Conservation (phyloP, 306 rosid species). For the Abrus precatorius region DNA sequence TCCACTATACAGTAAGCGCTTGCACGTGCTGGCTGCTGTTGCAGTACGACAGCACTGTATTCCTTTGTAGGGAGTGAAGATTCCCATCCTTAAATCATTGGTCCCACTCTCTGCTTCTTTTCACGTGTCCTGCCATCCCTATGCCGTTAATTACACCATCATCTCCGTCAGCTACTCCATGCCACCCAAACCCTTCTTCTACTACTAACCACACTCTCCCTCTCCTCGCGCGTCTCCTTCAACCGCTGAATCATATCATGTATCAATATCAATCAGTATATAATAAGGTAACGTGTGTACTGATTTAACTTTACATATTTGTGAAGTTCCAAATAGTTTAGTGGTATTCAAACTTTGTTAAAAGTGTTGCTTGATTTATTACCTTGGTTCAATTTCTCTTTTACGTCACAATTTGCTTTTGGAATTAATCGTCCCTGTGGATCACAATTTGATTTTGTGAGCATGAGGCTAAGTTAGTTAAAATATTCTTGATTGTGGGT, state of each 20-base stretch:
- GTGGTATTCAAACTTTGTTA: too few species aligned
- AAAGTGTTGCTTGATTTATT: too few species aligned
- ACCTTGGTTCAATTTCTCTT: too few species aligned
- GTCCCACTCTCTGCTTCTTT: slow-evolving; percentile 44
- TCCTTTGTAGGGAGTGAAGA: slow-evolving; percentile 40
- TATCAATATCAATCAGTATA: too few species aligned
- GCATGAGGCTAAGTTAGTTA: not conserved
- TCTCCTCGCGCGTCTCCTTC: not conserved
- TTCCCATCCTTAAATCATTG: slow-evolving; percentile 49
- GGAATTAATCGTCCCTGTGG: not conserved
- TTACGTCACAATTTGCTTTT: not conserved
- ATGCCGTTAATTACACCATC: slow-evolving; percentile 43
- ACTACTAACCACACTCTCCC: not conserved
- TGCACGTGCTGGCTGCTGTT: slow-evolving; percentile 47
- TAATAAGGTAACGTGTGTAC: too few species aligned
- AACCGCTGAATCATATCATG: not conserved
- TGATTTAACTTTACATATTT: not conserved
- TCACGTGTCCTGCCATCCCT: slow-evolving; percentile 50
- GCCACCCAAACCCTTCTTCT: not conserved
- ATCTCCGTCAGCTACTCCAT: slow-evolving; percentile 26
- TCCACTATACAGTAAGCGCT: slow-evolving; percentile 29
- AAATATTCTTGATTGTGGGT: not conserved
- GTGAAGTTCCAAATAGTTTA: not conserved
- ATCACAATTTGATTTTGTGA: not conserved
- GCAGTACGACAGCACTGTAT: slow-evolving; percentile 36